A percentile compares a stretch with the other conserved stretches of the same genome.
Evolutionary conservation across 2,329 filamentous ascomycete species (phyloP).

Genomic region (Xylariaceae sp.): DNA sequence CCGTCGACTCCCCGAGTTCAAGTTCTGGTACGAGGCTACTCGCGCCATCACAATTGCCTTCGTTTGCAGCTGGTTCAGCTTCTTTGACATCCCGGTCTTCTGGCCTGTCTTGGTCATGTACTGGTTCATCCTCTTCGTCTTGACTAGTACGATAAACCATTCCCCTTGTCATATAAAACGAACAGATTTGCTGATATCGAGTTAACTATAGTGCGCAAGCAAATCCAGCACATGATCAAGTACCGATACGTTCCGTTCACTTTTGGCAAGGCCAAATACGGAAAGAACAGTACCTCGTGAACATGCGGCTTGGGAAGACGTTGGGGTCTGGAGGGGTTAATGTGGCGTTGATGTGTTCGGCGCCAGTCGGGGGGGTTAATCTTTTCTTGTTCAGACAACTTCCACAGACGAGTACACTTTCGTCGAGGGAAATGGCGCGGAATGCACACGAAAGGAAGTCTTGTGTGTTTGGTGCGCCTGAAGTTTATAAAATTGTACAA

Average conservation of each 20-base stretch:
- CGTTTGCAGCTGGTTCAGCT: constrained; percentile 81
- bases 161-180: neutral
- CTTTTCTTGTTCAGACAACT: neutral
- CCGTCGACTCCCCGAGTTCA: constrained; percentile 92
- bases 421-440: neutral
- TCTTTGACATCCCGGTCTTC: constrained; percentile 97
- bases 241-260: constrained; percentile 96
- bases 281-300: constrained; percentile 51
- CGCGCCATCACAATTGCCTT: constrained; percentile 79
- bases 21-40: constrained; percentile 98
- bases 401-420: neutral
- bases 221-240: constrained; percentile 99
- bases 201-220: constrained; percentile 73
- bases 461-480: constrained; percentile 6
- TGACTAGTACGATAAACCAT: constrained; percentile 69
- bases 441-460: neutral
- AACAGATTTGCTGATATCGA: constrained; percentile 7
- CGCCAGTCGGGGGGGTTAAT: neutral
- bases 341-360: neutral
- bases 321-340: neutral
- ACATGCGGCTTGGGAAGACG: neutral
- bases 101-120: constrained; percentile 98
- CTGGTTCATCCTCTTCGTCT: constrained; percentile 92
- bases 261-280: constrained; percentile 80
- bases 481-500: constrained; percentile 21